Base-by-base conservation (phyloP, 2,329 filamentous ascomycete species). In the Aspergillus ibericus region DNA sequence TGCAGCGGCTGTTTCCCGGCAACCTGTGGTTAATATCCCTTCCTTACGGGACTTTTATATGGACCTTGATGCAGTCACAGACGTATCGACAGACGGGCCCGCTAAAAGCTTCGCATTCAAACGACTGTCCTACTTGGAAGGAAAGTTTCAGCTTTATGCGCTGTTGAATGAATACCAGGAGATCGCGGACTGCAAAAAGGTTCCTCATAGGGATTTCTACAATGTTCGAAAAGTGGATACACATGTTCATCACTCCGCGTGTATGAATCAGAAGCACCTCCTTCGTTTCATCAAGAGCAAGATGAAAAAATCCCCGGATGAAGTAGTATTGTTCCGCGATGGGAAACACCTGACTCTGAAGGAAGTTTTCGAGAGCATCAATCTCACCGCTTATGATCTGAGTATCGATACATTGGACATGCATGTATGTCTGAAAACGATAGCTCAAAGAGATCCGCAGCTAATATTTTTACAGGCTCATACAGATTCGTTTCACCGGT, bases 181-280 rank as follows among this genome's bases (percentile, higher is more conserved):
- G 76, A 95, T 96, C 53, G 93, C 95, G 59, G 95, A 99, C 79
- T 97, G 91, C 74, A 99, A 99, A 76, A 93, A 91, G 68, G 95
- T 98, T 55, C 95, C 95, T 2, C 95, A 99, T 76, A 88, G 95
- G 80, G 95, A 99, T 77, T 99, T 99, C 72, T 99, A 99, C 81
- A 99, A 99, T 72, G 95, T 99, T 50, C 86, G 95, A 72, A 99
- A 99, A 76, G 95, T 99, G 52, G 95, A 99, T 72, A 99, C 95
- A 8, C 95, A 99, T 82, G 95, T 99, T 67, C 95, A 99, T 73
- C 95, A 99, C 76, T 99, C 95, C 15, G 95, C 95, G 22, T 99
- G 95, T 75, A 99, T 99, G 95, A 99, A 99, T 72, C 95, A 99
- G 77, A 99, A 99, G 78, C 95, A 99, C 83, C 80, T 99, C 58